These are phyloP conservation scores for Naematelia aurantialba DNA, from an alignment of 768 basidiomycete species.

Conservation along the genomic window DNA sequence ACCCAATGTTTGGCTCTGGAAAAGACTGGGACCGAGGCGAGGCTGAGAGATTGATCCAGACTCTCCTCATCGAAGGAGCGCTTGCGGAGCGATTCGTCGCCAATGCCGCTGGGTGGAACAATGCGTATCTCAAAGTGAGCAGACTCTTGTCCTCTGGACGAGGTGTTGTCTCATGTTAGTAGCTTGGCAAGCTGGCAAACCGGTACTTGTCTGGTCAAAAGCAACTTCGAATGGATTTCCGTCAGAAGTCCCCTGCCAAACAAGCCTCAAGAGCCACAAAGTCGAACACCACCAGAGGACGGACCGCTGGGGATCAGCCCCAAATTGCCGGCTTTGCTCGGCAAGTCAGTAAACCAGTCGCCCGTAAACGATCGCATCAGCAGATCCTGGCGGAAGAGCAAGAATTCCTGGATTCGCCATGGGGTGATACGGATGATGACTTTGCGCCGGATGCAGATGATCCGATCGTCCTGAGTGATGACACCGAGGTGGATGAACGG, in stretches of 20 bases:
- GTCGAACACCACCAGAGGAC: background rate
- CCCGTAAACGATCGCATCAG: conserved; percentile 27
- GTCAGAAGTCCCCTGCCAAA: conserved; percentile 26
- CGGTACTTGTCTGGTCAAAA: conserved; percentile 24
- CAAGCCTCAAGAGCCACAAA: conserved; percentile 5
- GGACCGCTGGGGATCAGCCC: conserved; percentile 7
- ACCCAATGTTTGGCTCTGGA: conserved; percentile 56
- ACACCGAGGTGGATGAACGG: conserved; percentile 26
- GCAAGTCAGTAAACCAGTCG: conserved; percentile 23
- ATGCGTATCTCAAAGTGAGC: conserved; percentile 50
- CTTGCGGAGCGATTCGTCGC: conserved; percentile 57
- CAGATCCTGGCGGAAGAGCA: conserved; percentile 29
- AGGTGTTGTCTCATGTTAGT: background rate
- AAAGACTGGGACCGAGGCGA: conserved; percentile 58
- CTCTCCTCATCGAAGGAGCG: conserved; percentile 57
- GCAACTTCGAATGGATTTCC: conserved; percentile 35
- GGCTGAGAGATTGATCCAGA: conserved; percentile 64
- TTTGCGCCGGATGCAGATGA: conserved; percentile 15
- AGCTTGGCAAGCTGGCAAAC: conserved; percentile 26
- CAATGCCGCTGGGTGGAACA: conserved; percentile 51
- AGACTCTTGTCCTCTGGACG: background rate
- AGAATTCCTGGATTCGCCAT: conserved; percentile 38
- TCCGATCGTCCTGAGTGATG: conserved; percentile 22
- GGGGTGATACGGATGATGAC: conserved; percentile 43
- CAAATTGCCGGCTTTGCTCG: conserved; percentile 13